These are phyloP conservation scores for Mycena vitilis DNA, from an alignment of 768 basidiomycete species.

Conservation along the genomic window DNA sequence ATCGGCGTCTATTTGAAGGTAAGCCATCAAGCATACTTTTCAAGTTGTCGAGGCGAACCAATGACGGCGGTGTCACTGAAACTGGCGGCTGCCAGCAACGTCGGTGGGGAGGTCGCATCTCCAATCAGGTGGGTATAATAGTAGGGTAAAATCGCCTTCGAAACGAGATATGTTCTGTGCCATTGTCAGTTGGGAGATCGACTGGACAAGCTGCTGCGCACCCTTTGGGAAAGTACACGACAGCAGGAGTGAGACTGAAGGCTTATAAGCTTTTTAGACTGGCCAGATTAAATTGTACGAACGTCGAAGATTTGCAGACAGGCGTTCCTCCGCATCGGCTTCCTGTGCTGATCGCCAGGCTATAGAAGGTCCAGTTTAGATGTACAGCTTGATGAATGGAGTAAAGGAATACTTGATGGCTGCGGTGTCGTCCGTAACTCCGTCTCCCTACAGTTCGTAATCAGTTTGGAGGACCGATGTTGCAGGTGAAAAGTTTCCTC, in stretches of 20 bases:
- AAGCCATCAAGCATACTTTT: neutral
- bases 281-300: constrained; percentile 35
- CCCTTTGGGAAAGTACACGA: constrained; percentile 83
- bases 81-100: constrained; percentile 66
- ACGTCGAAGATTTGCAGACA: constrained; percentile 70
- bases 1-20: constrained; percentile 64
- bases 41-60: constrained; percentile 52
- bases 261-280: neutral
- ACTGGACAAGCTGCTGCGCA: constrained; percentile 39
- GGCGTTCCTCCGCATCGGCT: constrained; percentile 62
- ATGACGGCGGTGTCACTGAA: constrained; percentile 82
- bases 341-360: constrained; percentile 73
- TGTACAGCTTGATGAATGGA: too few relatives aligned
- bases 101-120: constrained; percentile 76
- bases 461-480: neutral
- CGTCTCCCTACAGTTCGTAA: constrained; percentile 58
- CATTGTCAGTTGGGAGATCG: neutral
- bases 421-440: constrained; percentile 77
- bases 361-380: constrained; percentile 41
- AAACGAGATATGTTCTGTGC: constrained; percentile 73
- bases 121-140: constrained; percentile 87
- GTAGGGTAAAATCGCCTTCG: constrained; percentile 72
- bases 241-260: constrained; percentile 70
- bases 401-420: constrained; percentile 70
- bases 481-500: neutral